These are phyloP conservation scores for Talaromyces sp. DNA, from an alignment of 2,329 filamentous ascomycete genomes.

Conservation along the genomic window DNA sequence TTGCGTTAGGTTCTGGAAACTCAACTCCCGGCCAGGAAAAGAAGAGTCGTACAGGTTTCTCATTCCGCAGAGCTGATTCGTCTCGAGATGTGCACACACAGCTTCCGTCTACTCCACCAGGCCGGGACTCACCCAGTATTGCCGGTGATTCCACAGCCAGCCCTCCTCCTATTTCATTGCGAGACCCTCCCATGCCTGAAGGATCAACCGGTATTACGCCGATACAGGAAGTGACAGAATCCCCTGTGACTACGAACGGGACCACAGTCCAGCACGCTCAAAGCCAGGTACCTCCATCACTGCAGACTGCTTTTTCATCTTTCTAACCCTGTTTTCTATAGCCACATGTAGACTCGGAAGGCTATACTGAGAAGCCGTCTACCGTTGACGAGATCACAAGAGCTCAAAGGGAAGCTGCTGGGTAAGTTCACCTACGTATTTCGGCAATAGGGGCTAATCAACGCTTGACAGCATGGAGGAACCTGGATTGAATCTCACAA, in stretches of 20 bases:
- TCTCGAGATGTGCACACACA: conserved; percentile 33
- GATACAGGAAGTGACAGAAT: conserved; percentile 17
- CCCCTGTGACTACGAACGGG: conserved; percentile 23
- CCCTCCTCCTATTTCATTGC: not conserved
- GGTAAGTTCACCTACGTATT: conserved; percentile 17
- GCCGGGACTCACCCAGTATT: conserved; percentile 26
- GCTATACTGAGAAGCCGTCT: conserved; percentile 34
- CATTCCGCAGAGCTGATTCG: conserved; percentile 38
- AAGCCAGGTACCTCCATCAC: conserved; percentile 3
- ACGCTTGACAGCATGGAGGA: conserved; percentile 32
- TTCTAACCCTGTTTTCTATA: conserved; percentile 14
- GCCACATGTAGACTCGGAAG: conserved; percentile 34
- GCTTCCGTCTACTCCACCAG: conserved; percentile 21
- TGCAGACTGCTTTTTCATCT: not conserved
- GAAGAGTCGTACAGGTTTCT: conserved; percentile 39
- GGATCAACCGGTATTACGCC: conserved; percentile 15
- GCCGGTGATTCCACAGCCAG: conserved; percentile 8
- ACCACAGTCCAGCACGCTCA: conserved; percentile 6
- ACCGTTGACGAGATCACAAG: conserved; percentile 41
- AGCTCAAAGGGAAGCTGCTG: conserved; percentile 39
- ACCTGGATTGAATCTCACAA: conserved; percentile 41
- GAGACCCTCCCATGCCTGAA: conserved; percentile 19
- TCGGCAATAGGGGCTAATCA: not conserved
- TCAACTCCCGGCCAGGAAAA: conserved; percentile 29
- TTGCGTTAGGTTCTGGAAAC: conserved; percentile 29